A percentile compares a stretch with the other conserved stretches of the same genome.
These are phyloP conservation scores for Xerocomus potaroensis DNA, from an alignment of 768 basidiomycete species.

Conservation along the genomic window DNA sequence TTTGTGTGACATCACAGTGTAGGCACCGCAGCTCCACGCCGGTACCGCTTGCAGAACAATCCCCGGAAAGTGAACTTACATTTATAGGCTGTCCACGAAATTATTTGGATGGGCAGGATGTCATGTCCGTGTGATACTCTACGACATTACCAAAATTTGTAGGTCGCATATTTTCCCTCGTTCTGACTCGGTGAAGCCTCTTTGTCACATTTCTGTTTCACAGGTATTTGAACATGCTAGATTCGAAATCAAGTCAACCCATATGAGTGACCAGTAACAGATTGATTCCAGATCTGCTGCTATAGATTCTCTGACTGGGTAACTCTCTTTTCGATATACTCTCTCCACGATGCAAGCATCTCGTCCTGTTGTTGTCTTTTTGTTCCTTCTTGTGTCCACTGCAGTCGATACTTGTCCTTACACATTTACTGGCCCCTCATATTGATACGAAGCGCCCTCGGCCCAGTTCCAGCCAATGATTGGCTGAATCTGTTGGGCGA, in stretches of 20 bases:
- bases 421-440: no score
- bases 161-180: background rate
- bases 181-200: background rate
- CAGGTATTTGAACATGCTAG: background rate
- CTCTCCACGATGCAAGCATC: background rate
- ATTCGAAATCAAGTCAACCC: constrained; percentile 3
- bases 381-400: background rate
- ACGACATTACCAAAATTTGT: constrained; percentile 5
- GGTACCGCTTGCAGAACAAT: constrained; percentile 18
- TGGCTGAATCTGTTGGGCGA: background rate
- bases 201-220: background rate
- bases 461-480: background rate
- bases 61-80: constrained; percentile 15
- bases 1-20: background rate
- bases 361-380: background rate
- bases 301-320: background rate
- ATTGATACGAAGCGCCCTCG: background rate
- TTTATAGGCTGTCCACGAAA: constrained; percentile 15
- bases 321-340: background rate
- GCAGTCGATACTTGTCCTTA: background rate
- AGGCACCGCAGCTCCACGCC: constrained; percentile 10
- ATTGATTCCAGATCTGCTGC: background rate
- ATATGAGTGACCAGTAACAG: background rate
- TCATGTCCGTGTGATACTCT: constrained; percentile 26
- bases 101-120: constrained; percentile 14